These are phyloP conservation scores for Chloranthus sessilifolius DNA, from an alignment of 164 flowering plant species.

Conservation along the genomic window DNA sequence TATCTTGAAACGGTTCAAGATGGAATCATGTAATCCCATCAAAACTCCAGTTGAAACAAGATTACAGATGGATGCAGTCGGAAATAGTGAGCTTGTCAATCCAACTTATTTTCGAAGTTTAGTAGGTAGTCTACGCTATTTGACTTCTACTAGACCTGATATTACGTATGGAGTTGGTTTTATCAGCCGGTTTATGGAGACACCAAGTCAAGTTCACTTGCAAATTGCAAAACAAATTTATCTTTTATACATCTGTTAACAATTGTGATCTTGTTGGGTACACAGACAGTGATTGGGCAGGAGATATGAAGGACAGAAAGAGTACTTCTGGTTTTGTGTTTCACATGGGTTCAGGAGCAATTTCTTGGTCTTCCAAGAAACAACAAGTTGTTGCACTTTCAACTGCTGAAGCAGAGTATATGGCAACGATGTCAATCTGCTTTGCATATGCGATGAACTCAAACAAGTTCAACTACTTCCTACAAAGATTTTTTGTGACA, in stretches of 20 bases:
- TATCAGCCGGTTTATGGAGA: too few relatives aligned
- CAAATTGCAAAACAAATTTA: too few relatives aligned
- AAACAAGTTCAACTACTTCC: background rate
- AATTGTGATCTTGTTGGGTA: too few relatives aligned
- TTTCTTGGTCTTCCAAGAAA: conserved; percentile 10
- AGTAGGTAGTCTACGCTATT: too few relatives aligned
- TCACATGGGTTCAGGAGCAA: background rate
- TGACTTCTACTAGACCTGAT: too few relatives aligned
- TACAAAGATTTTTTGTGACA: conserved; percentile 1
- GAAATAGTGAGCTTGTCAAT: too few relatives aligned
- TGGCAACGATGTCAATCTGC: background rate
- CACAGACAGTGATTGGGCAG: conserved; percentile 13
- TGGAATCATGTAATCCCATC: background rate
- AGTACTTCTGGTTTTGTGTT: conserved; percentile 7
- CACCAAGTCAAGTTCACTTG: too few relatives aligned
- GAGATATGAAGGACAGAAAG: conserved; percentile 3
- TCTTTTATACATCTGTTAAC: too few relatives aligned
- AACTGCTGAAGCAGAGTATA: conserved; percentile 9
- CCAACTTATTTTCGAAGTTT: too few relatives aligned
- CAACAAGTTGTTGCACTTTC: conserved; percentile 3
- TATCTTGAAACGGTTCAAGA: too few relatives aligned
- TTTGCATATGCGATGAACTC: background rate
- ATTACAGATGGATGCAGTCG: background rate
- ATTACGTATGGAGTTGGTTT: too few relatives aligned
- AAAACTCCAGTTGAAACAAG: background rate